phyloP scores from a whole-genome alignment of 1,139 yeast genomes.

The Nadsonia starkeyi-henricii region DNA sequence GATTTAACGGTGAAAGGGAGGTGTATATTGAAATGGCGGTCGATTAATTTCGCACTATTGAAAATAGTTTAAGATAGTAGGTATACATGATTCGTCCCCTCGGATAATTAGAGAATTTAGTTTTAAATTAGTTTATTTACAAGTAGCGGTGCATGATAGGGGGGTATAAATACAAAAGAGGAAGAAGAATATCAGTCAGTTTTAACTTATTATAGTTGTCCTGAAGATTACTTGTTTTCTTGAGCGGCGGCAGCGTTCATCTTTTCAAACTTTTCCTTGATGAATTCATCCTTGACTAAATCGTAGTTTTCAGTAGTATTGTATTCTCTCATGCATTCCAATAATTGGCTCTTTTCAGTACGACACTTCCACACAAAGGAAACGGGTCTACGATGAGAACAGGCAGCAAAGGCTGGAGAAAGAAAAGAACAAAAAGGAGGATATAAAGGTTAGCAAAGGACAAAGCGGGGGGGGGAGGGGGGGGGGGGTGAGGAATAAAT shows the following conservation, averaged over 20 bases:
- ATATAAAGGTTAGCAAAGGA: neutral
- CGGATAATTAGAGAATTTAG: too few species aligned
- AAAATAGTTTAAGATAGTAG: too few species aligned
- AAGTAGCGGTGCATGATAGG: too few species aligned
- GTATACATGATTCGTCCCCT: too few species aligned
- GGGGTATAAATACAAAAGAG: too few species aligned
- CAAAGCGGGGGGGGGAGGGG: neutral
- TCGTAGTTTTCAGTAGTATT: conserved; percentile 51
- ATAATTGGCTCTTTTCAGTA: conserved; percentile 48
- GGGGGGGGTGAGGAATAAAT: conserved; percentile 29
- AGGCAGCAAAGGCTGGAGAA: conserved; percentile 37
- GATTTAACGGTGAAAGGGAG: too few species aligned
- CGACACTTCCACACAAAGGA: conserved; percentile 45
- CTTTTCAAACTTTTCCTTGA: conserved; percentile 15
- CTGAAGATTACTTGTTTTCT: too few species aligned
- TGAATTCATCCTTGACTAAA: conserved; percentile 43
- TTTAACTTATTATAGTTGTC: too few species aligned
- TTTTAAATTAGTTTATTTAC: too few species aligned
- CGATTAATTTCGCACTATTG: too few species aligned
- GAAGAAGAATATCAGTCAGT: too few species aligned
- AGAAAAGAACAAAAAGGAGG: conserved; percentile 1
- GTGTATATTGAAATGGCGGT: too few species aligned
- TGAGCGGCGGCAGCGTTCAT: conserved; percentile 3
- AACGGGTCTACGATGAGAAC: conserved; percentile 40
- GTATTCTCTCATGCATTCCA: conserved; percentile 54